Base-by-base conservation (phyloP, 2,329 filamentous ascomycete species). In the Hypoxylon rubiginosum region DNA sequence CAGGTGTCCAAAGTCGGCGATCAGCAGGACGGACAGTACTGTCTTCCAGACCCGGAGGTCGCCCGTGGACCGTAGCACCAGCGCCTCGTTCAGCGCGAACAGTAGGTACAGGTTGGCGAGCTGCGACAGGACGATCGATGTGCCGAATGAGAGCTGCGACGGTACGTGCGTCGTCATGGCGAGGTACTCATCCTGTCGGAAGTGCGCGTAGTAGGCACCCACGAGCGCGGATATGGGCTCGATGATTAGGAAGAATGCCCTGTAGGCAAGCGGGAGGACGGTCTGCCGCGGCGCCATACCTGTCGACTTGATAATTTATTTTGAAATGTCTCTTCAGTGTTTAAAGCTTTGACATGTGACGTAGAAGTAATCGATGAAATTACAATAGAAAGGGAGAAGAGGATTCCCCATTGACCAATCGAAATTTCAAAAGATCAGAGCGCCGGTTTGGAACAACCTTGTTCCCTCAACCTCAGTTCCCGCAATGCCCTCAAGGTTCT, bases 1-100 rank as follows among this genome's bases (percentile, higher is more conserved):
- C 59, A 94, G 79, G 77, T 94, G 92, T 3, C 92, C 92, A 34
- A 93, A 76, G 77, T 95, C 92, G n/a, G 91, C 92, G 15, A 94
- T 76, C 32, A 94, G 83, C 63, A 94, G 80, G 39, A 86, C 89
- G 49, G 90, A 79, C 4, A 94, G 81, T 26, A 94, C 82, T 0
- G 86, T 83, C 69, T 82, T 84, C 92, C 92, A 95, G 62, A 95
- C 91, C 24, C 83, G 82, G 34, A 90, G 74, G 79, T 94, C 89
- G 53, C 82, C 81, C 6, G 92, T 92, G 15, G 86, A 84, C 45
- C 92, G 89, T 69, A 95, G 84, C 11, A 95, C 89, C 24, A 93
- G 79, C 1, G 91, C 91, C 80, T 96, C 92, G 80, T 91, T 93
- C 73, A 95, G 79, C 59, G 91, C 88, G 78, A 94, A 92, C 62